Conservation (phyloP, 2,329 filamentous ascomycete genomes). For the Calycina herbarum region DNA sequence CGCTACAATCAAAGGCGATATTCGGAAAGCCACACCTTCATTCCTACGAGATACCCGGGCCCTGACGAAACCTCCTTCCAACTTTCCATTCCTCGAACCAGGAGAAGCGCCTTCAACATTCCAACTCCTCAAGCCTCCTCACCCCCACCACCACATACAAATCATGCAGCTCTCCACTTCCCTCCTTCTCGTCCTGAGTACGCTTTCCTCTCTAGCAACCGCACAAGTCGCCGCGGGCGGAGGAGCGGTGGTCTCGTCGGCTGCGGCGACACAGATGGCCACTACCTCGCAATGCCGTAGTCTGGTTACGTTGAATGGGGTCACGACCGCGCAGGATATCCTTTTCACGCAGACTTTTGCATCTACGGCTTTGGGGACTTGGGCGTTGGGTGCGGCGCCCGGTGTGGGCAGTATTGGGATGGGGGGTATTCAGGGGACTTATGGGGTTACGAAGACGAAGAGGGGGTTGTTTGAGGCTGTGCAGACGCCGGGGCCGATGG, state of each 20-base stretch:
- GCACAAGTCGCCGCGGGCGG: conserved; percentile 15
- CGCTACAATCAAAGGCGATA: background rate
- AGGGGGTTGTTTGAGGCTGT: conserved; percentile 12
- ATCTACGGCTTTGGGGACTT: conserved; percentile 33
- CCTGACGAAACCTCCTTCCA: background rate
- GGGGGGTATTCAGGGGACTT: conserved; percentile 25
- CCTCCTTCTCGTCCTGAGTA: background rate
- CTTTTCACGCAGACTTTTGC: conserved; percentile 36
- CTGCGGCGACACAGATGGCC: conserved; percentile 23
- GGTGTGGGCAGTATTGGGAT: conserved; percentile 31
- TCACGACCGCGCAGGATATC: conserved; percentile 23
- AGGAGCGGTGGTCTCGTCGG: conserved; percentile 5
- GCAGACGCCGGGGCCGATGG: conserved; percentile 12
- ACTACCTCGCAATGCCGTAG: conserved; percentile 21
- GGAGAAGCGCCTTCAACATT: conserved; percentile 4
- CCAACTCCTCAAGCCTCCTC: background rate
- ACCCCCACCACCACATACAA: background rate
- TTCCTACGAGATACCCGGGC: background rate
- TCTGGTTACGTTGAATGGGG: conserved; percentile 25
- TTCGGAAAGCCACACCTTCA: background rate
- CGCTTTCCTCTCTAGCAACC: background rate
- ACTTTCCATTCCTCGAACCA: conserved; percentile 5
- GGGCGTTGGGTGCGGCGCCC: conserved; percentile 32
- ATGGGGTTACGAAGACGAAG: conserved; percentile 19
- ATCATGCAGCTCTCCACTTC: background rate